Evolutionary conservation across 2,329 filamentous ascomycete species (phyloP).

Genomic region (Aspergillus sp.): DNA sequence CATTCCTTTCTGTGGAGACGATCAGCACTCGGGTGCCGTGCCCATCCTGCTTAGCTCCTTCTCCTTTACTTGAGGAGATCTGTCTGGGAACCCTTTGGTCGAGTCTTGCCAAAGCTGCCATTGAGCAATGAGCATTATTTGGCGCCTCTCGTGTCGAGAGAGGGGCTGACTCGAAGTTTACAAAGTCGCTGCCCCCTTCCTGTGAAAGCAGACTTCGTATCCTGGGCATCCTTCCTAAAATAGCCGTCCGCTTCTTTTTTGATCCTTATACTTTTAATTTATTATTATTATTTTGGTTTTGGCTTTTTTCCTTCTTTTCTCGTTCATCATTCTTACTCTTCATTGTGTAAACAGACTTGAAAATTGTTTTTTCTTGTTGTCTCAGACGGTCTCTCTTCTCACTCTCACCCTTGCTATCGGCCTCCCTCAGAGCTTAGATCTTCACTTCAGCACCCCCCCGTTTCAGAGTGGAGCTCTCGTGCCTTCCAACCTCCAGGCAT

Average conservation of each 20-base stretch:
- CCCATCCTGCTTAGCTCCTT: conserved; percentile 15
- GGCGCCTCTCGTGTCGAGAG: not conserved
- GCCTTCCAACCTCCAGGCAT: conserved; percentile 6
- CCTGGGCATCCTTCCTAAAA: conserved; percentile 14
- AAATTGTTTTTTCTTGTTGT: not conserved
- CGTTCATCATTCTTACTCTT: not conserved
- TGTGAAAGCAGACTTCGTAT: conserved; percentile 2
- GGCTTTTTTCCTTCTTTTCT: conserved; percentile 9
- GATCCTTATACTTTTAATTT: conserved; percentile 8
- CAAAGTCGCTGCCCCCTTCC: conserved; percentile 8
- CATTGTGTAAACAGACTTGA: conserved; percentile 1
- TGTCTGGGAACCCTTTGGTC: conserved; percentile 1
- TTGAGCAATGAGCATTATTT: not conserved
- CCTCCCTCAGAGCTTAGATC: not conserved
- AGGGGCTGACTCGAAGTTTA: not conserved
- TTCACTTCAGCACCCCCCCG: not conserved
- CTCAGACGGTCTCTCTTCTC: not conserved
- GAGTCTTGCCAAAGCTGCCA: not conserved
- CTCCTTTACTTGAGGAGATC: conserved; percentile 17
- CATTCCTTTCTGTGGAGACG: conserved; percentile 24
- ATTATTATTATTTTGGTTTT: conserved; percentile 6
- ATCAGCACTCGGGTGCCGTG: conserved; percentile 26
- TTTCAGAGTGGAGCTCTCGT: not conserved
- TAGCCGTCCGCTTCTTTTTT: conserved; percentile 15
- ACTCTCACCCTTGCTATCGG: not conserved